Percentiles rank a stretch among this genome's conserved stretches.
These are phyloP conservation scores for Pichia ethanolica DNA, from an alignment of 805 yeast genomes.

Conservation along the genomic window DNA sequence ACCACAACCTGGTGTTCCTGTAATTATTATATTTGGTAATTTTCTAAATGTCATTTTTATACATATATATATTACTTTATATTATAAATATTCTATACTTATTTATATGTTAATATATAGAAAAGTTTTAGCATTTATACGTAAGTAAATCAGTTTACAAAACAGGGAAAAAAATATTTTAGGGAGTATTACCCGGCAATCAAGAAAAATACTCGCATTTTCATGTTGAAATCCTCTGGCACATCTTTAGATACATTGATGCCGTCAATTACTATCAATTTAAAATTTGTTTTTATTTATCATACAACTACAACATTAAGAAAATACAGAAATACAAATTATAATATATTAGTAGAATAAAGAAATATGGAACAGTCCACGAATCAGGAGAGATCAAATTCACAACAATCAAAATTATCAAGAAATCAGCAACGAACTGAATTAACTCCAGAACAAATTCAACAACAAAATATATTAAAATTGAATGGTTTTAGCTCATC, in stretches of 20 bases:
- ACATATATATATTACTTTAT: not conserved
- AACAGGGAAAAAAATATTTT: too few species aligned
- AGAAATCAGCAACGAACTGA: slow-evolving; percentile 18
- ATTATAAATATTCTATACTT: too few species aligned
- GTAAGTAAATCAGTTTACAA: too few species aligned
- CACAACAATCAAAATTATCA: slow-evolving; percentile 5
- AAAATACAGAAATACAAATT: too few species aligned
- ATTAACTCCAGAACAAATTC: slow-evolving; percentile 13
- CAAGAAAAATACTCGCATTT: not conserved
- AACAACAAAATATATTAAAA: slow-evolving; percentile 12
- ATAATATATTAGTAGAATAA: not conserved
- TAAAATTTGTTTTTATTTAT: too few species aligned
- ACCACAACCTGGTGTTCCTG: slow-evolving; percentile 95
- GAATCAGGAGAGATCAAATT: slow-evolving; percentile 8
- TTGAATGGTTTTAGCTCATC: slow-evolving; percentile 10
- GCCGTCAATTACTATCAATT: too few species aligned
- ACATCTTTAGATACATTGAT: too few species aligned
- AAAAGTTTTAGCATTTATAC: too few species aligned
- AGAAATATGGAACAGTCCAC: not conserved
- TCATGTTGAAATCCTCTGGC: not conserved
- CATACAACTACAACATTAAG: too few species aligned
- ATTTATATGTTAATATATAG: too few species aligned
- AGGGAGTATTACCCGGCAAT: too few species aligned
- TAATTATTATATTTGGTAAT: slow-evolving; percentile 72
- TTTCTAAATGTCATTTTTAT: slow-evolving; percentile 26